phyloP scores from a whole-genome alignment of 169 alveolate species.

The Plasmodium falciparum region DNA sequence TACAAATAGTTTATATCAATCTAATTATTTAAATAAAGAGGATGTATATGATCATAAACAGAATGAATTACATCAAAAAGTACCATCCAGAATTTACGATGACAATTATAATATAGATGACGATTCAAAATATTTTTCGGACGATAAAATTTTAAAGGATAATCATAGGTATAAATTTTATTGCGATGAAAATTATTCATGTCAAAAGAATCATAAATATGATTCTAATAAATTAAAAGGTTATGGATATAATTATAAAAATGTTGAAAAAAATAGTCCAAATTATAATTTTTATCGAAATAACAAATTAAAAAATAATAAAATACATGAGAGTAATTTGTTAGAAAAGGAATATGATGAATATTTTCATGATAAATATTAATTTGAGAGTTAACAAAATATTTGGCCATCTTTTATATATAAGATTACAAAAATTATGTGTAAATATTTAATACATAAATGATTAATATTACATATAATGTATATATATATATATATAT shows the following conservation, averaged over 20 bases:
- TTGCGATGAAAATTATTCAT: neutral
- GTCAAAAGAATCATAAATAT: constrained; percentile 1
- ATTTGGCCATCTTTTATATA: neutral
- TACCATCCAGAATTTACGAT: too few species aligned
- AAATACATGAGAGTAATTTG: neutral
- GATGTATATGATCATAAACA: neutral
- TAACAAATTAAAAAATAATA: neutral
- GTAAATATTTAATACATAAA: neutral
- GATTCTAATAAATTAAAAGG: neutral
- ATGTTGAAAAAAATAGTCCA: neutral
- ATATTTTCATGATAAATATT: constrained; percentile 20
- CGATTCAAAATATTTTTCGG: constrained; percentile 6
- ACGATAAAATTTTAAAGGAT: constrained; percentile 12
- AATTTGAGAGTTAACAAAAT: neutral
- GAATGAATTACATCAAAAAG: too few species aligned
- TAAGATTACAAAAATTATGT: neutral
- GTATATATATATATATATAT: neutral
- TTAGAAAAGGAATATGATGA: constrained; percentile 66
- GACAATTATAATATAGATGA: neutral
- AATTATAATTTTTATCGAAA: neutral
- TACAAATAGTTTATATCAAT: neutral
- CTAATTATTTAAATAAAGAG: neutral
- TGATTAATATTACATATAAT: neutral
- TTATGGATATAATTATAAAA: constrained; percentile 2
- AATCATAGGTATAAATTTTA: neutral